Evolutionary conservation across 163 green algal species (phyloP).

Genomic region (Chlorella variabilis): DNA sequence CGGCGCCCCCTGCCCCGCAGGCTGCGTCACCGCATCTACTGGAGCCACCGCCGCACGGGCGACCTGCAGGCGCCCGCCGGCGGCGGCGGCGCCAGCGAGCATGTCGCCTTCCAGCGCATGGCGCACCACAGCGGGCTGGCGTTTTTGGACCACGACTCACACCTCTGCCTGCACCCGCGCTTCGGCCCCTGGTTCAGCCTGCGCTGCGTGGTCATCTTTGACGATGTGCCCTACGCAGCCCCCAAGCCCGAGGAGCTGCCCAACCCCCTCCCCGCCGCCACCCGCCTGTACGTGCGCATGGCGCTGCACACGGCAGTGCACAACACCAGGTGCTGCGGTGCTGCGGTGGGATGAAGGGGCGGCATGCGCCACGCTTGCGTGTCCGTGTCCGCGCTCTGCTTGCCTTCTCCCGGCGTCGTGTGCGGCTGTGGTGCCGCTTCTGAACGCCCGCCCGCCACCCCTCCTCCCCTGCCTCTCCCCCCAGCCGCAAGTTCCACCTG

Average conservation of each 20-base stretch:
- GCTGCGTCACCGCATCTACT: constrained; percentile 24
- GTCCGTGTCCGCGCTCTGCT: too few relatives aligned
- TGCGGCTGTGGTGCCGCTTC: too few relatives aligned
- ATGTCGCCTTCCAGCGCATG: constrained; percentile 45
- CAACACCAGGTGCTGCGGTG: constrained; percentile 16
- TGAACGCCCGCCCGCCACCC: too few relatives aligned
- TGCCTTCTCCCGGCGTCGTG: too few relatives aligned
- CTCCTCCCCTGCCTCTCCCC: too few relatives aligned
- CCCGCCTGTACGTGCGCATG: constrained; percentile 22
- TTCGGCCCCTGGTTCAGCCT: constrained; percentile 46
- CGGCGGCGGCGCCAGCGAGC: constrained; percentile 4
- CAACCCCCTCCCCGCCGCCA: constrained; percentile 25
- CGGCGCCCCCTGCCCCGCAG: too few relatives aligned
- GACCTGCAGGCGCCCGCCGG: constrained; percentile 16
- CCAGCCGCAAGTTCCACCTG: constrained; percentile 19
- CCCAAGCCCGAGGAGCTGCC: constrained; percentile 6
- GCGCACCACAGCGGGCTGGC: constrained; percentile 26
- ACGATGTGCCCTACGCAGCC: constrained; percentile 14
- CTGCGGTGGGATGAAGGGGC: too few relatives aligned
- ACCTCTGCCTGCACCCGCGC: constrained; percentile 46
- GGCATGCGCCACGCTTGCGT: too few relatives aligned
- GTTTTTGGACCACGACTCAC: constrained; percentile 32
- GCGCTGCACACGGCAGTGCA: constrained; percentile 32
- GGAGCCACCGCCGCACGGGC: constrained; percentile 5
- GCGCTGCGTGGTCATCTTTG: constrained; percentile 37